Conservation (phyloP, 306 rosid species). For the Quercus bicolor region DNA sequence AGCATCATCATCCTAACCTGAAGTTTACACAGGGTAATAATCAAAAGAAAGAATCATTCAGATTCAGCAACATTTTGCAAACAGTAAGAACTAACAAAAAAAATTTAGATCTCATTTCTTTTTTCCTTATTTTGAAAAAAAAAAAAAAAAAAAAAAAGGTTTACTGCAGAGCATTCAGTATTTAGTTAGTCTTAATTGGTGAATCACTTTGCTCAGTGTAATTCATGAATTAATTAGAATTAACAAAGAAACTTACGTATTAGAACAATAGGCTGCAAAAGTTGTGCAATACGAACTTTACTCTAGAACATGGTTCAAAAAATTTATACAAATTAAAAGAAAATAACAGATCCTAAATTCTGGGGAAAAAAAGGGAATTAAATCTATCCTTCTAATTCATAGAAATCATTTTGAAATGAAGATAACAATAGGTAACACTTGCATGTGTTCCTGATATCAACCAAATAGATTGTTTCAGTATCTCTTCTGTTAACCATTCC, state of each 20-base stretch:
- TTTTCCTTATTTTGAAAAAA: background rate
- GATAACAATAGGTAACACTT: background rate
- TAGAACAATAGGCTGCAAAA: background rate
- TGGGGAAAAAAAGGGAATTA: too few relatives aligned
- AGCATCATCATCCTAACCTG: conserved; percentile 90
- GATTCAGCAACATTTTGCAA: background rate
- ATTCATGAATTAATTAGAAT: background rate
- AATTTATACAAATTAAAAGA: too few relatives aligned
- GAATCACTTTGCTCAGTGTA: background rate
- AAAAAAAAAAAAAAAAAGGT: background rate
- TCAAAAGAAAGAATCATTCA: conserved; percentile 22
- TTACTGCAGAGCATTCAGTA: background rate
- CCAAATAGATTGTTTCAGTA: background rate
- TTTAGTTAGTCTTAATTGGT: background rate
- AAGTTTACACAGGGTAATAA: conserved; percentile 20
- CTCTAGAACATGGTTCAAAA: too few relatives aligned
- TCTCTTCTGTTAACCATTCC: background rate
- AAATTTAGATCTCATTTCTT: background rate
- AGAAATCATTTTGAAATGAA: background rate
- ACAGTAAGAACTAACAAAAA: background rate
- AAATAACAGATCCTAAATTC: too few relatives aligned
- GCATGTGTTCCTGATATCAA: background rate
- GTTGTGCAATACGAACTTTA: too few relatives aligned
- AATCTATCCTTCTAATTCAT: background rate
- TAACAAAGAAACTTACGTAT: background rate